phyloP scores from a whole-genome alignment of 2,329 filamentous ascomycete species.

The Fusarium sp. region DNA sequence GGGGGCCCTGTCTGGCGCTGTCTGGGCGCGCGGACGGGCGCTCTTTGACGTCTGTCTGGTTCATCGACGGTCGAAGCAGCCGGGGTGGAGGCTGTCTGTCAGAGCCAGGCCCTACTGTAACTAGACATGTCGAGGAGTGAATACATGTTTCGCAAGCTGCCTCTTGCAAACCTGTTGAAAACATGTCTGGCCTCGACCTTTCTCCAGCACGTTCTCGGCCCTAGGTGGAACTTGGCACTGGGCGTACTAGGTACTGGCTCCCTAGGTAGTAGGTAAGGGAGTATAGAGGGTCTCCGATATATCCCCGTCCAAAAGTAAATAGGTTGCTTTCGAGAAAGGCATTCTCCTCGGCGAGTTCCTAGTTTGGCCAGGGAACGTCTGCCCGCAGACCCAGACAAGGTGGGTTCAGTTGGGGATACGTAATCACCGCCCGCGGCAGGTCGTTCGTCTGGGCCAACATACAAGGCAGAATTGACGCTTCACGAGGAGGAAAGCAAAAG shows the following conservation, averaged over 20 bases:
- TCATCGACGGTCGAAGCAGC: neutral
- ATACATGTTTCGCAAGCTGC: neutral
- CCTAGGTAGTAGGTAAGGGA: too few species aligned
- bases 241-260: neutral
- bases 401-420: neutral
- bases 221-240: conserved; percentile 21
- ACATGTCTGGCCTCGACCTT: conserved; percentile 2
- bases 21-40: conserved; percentile 2
- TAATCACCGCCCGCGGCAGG: conserved; percentile 11
- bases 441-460: conserved; percentile 10
- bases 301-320: conserved; percentile 21
- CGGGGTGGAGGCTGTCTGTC: neutral
- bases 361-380: neutral
- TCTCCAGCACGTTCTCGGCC: conserved; percentile 3
- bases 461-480: neutral
- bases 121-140: too few species aligned
- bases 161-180: neutral
- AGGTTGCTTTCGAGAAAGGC: neutral
- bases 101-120: neutral
- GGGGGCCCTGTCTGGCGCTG: conserved; percentile 12
- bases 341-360: conserved; percentile 6
- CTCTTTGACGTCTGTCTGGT: conserved; percentile 18
- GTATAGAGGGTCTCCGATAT: conserved; percentile 11
- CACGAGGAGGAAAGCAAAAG: neutral
- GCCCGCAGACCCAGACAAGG: neutral